Evolutionary conservation across 2,329 filamentous ascomycete genomes (phyloP), one percentile per base, ranked within the genome.

Genomic region (Fusarium humuli): DNA sequence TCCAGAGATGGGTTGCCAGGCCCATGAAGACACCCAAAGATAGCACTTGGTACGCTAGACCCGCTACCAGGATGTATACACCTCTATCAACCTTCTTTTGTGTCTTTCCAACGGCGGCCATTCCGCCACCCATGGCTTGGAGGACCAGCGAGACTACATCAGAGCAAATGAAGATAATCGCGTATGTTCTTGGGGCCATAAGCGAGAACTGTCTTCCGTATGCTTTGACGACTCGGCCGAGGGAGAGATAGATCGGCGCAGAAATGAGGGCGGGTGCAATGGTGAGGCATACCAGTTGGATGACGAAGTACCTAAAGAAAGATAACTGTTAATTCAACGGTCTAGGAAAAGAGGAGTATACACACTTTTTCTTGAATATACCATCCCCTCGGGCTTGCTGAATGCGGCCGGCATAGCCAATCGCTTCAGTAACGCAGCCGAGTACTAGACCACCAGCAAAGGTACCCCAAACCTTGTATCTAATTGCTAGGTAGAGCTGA

Each of bases 251-350:
- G 50, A 75, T 75, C 2, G 61, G 62, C 20, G 73, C 73, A 1
- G 73, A 65, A 27, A 75, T 70, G 40, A 75, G 75, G 41, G 70
- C 73, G 3, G 73, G 73, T 3, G 71, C 73, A 42, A 75, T 75
- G 5, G 73, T 75, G 14, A 75, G 61, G 23, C 65, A 69, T 27
- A 71, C 64, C 3, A 71, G 64, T 20, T 71, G 67, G 34, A 65
- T 65, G 32, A 71, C 44, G 11, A 71, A 71, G 44, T 70, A 53
- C 3, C 49, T 53, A 7, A 18, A 10, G 25, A 27, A 11, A 4
- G 2, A 42, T 7, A 30, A 6, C 18, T 22, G 23, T 53, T 18
- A 53, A 4, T 13, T 22, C 22, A 22, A 22, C 22, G 22, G 22
- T 41, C 34, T 41, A 3, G 3, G 22, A 52, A 41, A 7, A 12